phyloP scores from a whole-genome alignment of 164 flowering plant species.

The Aristolochia contorta region DNA sequence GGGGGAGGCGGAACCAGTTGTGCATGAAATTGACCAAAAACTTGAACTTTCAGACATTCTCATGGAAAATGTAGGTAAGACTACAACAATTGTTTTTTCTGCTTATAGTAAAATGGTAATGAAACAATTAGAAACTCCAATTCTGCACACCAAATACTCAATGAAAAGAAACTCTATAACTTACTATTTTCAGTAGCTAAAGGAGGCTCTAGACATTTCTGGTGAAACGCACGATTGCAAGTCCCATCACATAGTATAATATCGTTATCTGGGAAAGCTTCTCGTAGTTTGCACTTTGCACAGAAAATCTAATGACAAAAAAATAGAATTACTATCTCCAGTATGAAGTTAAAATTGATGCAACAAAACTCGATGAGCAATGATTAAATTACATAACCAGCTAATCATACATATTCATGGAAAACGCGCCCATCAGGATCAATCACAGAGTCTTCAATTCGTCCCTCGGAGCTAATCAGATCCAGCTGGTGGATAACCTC shows the following conservation, averaged over 20 bases:
- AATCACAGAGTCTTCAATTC: conserved; percentile 63
- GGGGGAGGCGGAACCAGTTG: too few relatives aligned
- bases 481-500: conserved; percentile 81
- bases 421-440: conserved; percentile 84
- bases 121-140: too few relatives aligned
- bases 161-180: conserved; percentile 13
- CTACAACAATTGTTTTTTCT: too few relatives aligned
- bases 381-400: too few relatives aligned
- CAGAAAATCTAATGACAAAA: conserved; percentile 57
- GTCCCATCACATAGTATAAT: conserved; percentile 94
- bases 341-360: neutral
- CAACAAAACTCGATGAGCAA: too few relatives aligned
- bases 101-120: too few relatives aligned
- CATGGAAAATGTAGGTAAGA: too few relatives aligned
- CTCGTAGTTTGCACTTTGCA: conserved; percentile 76
- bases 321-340: neutral
- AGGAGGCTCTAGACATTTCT: conserved; percentile 94
- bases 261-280: conserved; percentile 86
- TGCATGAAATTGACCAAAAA: too few relatives aligned
- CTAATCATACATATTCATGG: conserved; percentile 76
- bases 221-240: conserved; percentile 94
- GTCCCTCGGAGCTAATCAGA: conserved; percentile 60
- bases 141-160: neutral
- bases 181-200: conserved; percentile 75
- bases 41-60: too few relatives aligned